Evolutionary conservation across 768 basidiomycete species (phyloP).

Genomic region (Ramaria sp.): DNA sequence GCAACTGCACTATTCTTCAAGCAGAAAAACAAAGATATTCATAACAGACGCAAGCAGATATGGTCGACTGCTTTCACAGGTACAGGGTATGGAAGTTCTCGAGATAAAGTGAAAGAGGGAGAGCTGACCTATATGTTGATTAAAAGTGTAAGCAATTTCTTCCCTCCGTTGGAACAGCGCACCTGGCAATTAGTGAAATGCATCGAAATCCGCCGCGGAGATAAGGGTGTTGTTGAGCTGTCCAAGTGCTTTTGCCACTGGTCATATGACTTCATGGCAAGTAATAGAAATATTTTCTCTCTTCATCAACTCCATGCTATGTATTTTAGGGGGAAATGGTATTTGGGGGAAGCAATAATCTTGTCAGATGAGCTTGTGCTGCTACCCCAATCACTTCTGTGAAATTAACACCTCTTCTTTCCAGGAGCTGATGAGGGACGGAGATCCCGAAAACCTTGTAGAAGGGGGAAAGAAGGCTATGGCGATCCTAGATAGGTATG

Average conservation of each 20-base stretch:
- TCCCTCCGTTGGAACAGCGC: constrained; percentile 11
- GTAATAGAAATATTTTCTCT: neutral
- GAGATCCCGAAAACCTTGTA: constrained; percentile 17
- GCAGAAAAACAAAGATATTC: constrained; percentile 14
- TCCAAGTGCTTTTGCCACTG: constrained; percentile 14
- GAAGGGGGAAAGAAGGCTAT: constrained; percentile 17
- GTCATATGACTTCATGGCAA: constrained; percentile 21
- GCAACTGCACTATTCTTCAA: constrained; percentile 21
- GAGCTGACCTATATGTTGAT: neutral
- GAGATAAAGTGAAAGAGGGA: too few species aligned
- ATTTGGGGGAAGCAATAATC: constrained; percentile 15
- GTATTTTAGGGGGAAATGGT: constrained; percentile 20
- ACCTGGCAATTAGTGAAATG: constrained; percentile 14
- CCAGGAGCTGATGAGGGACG: constrained; percentile 15
- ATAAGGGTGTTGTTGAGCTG: constrained; percentile 14
- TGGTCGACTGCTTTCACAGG: constrained; percentile 22
- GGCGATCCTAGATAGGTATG: constrained; percentile 18
- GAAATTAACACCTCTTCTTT: neutral
- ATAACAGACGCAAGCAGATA: constrained; percentile 16
- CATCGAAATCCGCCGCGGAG: constrained; percentile 8
- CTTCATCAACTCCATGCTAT: too few species aligned
- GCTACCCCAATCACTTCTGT: neutral
- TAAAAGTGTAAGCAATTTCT: constrained; percentile 8
- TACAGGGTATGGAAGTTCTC: constrained; percentile 12
- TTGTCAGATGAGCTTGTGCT: constrained; percentile 5